These are phyloP conservation scores for Parastagonospora nodorum DNA, from an alignment of 2,329 filamentous ascomycete genomes.

Conservation along the genomic window DNA sequence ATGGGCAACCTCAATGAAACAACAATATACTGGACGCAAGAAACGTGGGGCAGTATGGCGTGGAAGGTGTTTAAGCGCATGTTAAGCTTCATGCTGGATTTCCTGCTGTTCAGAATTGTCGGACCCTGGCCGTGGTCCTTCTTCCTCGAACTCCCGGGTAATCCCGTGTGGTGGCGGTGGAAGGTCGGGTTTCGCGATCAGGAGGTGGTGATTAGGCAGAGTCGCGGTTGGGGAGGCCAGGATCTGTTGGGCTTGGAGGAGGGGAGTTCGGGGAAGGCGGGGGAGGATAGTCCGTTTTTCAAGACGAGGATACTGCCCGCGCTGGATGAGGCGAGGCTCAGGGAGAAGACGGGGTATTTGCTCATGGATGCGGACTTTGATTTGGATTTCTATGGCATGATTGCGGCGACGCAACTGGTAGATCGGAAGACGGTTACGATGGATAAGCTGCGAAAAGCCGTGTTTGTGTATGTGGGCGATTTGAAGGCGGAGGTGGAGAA, in stretches of 20 bases:
- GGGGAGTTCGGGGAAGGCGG: conserved; percentile 54
- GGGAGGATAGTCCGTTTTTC: conserved; percentile 61
- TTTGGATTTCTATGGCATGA: conserved; percentile 83
- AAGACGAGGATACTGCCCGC: conserved; percentile 69
- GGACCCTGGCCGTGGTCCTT: conserved; percentile 55
- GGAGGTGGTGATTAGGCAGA: conserved; percentile 82
- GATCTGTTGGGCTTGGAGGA: conserved; percentile 57
- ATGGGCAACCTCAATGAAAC: conserved; percentile 70
- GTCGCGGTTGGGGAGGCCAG: conserved; percentile 70
- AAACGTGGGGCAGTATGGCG: conserved; percentile 61
- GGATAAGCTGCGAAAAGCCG: conserved; percentile 72
- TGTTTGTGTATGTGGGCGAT: conserved; percentile 52
- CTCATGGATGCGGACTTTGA: conserved; percentile 87
- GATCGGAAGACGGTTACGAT: conserved; percentile 64
- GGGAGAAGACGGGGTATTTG: conserved; percentile 83
- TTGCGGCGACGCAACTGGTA: conserved; percentile 71
- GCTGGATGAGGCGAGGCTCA: conserved; percentile 68
- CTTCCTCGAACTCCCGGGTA: conserved; percentile 65
- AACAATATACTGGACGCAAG: conserved; percentile 62
- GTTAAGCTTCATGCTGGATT: conserved; percentile 74
- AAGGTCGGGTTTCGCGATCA: conserved; percentile 74
- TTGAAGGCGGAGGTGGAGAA: conserved; percentile 40
- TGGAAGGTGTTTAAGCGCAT: conserved; percentile 65
- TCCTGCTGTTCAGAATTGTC: conserved; percentile 56
- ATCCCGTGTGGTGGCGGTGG: conserved; percentile 75